Evolutionary conservation across 768 basidiomycete genomes (phyloP).

Genomic region (Polyporus arcularius): DNA sequence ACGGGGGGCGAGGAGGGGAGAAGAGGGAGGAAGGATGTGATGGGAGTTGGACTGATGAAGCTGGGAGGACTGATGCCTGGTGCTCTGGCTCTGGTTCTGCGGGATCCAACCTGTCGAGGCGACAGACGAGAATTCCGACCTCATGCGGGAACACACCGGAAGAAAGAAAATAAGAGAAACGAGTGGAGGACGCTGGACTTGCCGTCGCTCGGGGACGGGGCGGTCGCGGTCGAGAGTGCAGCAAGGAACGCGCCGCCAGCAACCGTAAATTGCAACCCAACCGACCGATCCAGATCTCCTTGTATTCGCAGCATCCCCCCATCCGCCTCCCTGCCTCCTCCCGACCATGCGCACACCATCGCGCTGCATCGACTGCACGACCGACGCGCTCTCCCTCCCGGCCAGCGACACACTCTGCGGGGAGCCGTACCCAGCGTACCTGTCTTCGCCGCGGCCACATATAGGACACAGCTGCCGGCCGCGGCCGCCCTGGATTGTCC

Average conservation of each 20-base stretch:
- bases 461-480: neutral
- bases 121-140: conserved; percentile 15
- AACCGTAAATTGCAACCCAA: neutral
- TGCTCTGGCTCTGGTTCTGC: conserved; percentile 18
- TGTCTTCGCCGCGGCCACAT: neutral
- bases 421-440: no score
- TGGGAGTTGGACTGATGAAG: conserved; percentile 28
- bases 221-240: conserved; percentile 9
- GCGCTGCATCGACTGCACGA: neutral
- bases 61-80: conserved; percentile 21
- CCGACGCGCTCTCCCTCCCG: neutral
- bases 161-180: conserved; percentile 7
- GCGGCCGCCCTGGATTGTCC: neutral
- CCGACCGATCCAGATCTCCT: conserved; percentile 14
- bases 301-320: neutral
- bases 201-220: conserved; percentile 1
- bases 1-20: conserved; percentile 16
- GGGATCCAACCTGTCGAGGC: conserved; percentile 15
- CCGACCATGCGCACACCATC: neutral
- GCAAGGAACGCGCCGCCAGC: neutral
- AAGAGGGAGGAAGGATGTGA: conserved; percentile 21
- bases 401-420: no score
- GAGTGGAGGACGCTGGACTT: conserved; percentile 4
- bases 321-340: neutral
- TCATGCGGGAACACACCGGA: conserved; percentile 14